phyloP scores from a whole-genome alignment of 2,329 filamentous ascomycete species.

The Penicillium sp. region DNA sequence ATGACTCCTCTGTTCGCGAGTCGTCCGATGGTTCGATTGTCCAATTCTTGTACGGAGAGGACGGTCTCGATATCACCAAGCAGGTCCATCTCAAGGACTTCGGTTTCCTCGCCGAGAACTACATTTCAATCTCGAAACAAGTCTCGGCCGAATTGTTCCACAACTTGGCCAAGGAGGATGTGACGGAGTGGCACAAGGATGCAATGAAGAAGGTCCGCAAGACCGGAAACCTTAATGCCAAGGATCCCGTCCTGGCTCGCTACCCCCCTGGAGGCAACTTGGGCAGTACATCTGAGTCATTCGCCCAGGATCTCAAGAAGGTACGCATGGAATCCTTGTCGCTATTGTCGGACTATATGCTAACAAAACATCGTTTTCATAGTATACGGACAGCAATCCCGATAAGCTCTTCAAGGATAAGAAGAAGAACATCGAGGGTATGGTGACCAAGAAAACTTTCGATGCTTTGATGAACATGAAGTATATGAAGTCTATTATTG shows the following conservation, averaged over 20 bases:
- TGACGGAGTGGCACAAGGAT: conserved; percentile 57
- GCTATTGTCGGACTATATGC: conserved; percentile 2
- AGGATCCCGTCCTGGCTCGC: conserved; percentile 69
- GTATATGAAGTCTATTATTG: conserved; percentile 85
- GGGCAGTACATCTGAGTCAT: conserved; percentile 85
- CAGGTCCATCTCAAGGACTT: conserved; percentile 89
- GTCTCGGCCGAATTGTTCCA: conserved; percentile 60
- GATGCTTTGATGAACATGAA: conserved; percentile 84
- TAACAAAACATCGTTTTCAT: conserved; percentile 12
- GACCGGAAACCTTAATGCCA: conserved; percentile 60
- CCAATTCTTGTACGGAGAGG: conserved; percentile 95
- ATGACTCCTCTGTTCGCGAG: conserved; percentile 90
- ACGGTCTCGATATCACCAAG: conserved; percentile 90
- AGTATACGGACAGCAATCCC: conserved; percentile 74
- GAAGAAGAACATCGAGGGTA: conserved; percentile 46
- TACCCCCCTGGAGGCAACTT: conserved; percentile 73
- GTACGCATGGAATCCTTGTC: conserved; percentile 31
- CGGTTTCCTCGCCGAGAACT: conserved; percentile 82
- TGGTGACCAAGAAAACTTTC: conserved; percentile 64
- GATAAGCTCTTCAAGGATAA: conserved; percentile 57
- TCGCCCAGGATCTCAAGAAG: conserved; percentile 65
- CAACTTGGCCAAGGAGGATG: conserved; percentile 62
- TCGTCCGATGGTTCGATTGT: conserved; percentile 81
- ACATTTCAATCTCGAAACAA: conserved; percentile 71
- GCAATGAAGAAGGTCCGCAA: conserved; percentile 77